These are phyloP conservation scores for Mrakia frigida DNA, from an alignment of 768 basidiomycete genomes.

Conservation along the genomic window DNA sequence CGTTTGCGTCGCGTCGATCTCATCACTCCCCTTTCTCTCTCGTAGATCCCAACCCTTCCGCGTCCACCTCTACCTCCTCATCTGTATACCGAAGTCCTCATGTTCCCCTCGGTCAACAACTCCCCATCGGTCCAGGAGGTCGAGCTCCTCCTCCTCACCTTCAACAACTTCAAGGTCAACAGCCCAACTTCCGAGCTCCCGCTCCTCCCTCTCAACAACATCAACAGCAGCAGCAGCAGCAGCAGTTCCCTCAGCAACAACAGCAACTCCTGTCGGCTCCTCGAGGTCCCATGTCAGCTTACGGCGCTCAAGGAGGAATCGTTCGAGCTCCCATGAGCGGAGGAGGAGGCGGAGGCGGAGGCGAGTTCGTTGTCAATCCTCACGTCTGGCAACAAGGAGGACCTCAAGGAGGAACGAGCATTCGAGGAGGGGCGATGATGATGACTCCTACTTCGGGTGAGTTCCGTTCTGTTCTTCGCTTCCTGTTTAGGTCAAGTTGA, in stretches of 20 bases:
- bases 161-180: not conserved
- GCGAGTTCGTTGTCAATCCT: not conserved
- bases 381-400: not conserved
- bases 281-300: not conserved
- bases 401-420: no score
- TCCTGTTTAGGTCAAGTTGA: no score
- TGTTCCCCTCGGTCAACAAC: not conserved
- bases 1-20: not conserved
- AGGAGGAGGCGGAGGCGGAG: not conserved
- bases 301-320: not conserved
- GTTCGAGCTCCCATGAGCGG: not conserved
- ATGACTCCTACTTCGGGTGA: no score
- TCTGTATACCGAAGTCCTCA: not conserved
- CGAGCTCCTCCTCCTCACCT: conserved; percentile 14
- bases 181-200: not conserved
- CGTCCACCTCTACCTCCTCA: not conserved
- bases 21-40: not conserved
- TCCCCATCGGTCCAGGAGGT: not conserved
- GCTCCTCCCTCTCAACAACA: not conserved
- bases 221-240: not conserved
- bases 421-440: no score
- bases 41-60: not conserved
- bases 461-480: no score
- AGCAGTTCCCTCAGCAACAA: conserved; percentile 3
- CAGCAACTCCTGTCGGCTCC: not conserved